Percentiles rank a stretch among this genome's conserved stretches.
Conservation (phyloP, 1,284 basidiomycete species). For the Taiwanofungus camphoratus region DNA sequence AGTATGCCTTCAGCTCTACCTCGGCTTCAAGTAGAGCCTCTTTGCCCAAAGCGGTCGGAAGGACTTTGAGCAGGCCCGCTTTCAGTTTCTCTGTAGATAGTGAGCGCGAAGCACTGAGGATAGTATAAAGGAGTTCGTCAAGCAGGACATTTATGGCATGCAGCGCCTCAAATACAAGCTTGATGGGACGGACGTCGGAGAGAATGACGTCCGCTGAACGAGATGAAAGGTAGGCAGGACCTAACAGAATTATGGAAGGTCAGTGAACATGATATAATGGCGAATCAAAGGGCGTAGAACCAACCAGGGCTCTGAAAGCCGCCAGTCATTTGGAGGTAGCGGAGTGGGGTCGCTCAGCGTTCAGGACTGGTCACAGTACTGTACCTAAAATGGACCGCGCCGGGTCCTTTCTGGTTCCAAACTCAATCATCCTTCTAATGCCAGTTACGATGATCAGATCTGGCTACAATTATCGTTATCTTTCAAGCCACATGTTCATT, state of each 20-base stretch:
- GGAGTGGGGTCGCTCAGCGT: no score
- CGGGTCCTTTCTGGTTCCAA: no score
- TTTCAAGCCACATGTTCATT: no score
- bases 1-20: slow-evolving; percentile 82
- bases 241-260: slow-evolving; percentile 26
- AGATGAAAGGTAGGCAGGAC: slow-evolving; percentile 70
- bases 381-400: no score
- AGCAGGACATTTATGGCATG: slow-evolving; percentile 77
- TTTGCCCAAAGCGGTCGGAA: slow-evolving; percentile 79
- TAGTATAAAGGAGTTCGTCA: slow-evolving; percentile 79
- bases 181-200: slow-evolving; percentile 86
- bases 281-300: not conserved
- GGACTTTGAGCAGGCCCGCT: slow-evolving; percentile 61
- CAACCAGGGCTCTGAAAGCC: not conserved
- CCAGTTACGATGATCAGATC: no score
- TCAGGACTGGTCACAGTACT: no score
- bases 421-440: no score
- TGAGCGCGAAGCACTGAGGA: slow-evolving; percentile 69
- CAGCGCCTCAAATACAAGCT: slow-evolving; percentile 70
- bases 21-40: slow-evolving; percentile 91
- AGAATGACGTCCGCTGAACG: slow-evolving; percentile 85
- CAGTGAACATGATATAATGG: not conserved
- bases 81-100: slow-evolving; percentile 73
- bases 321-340: no score
- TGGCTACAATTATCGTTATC: no score